Evolutionary conservation across 805 yeast genomes (phyloP).

Genomic region (Saccharomycopsis capsularis): DNA sequence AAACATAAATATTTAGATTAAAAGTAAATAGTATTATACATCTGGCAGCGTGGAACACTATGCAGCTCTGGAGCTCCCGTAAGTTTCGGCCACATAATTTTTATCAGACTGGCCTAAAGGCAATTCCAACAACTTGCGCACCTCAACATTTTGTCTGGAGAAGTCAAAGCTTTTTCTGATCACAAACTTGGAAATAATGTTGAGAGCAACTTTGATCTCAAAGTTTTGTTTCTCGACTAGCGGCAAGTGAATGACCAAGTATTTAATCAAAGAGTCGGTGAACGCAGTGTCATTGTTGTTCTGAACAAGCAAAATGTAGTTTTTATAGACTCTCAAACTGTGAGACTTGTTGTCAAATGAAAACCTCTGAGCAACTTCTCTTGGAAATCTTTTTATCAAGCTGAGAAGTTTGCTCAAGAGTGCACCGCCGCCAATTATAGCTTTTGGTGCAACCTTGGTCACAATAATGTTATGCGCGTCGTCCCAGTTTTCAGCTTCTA

Average conservation of each 20-base stretch:
- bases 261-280: constrained; percentile 6
- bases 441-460: constrained; percentile 61
- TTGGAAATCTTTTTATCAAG: constrained; percentile 40
- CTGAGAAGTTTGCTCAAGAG: constrained; percentile 28
- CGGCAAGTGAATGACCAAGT: constrained; percentile 14
- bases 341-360: constrained; percentile 42
- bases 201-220: constrained; percentile 25
- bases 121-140: constrained; percentile 32
- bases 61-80: background rate
- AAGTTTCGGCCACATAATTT: constrained; percentile 28
- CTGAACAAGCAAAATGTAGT: constrained; percentile 35
- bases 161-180: constrained; percentile 27
- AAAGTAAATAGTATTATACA: too few species aligned
- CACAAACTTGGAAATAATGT: constrained; percentile 44
- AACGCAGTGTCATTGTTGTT: constrained; percentile 2
- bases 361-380: constrained; percentile 26
- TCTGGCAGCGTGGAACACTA: too few species aligned
- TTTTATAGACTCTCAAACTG: constrained; percentile 54
- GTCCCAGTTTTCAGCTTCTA: constrained; percentile 51
- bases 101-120: constrained; percentile 42
- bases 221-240: constrained; percentile 7
- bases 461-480: constrained; percentile 60
- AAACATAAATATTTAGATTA: too few species aligned
- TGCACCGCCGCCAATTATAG: constrained; percentile 45
- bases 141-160: constrained; percentile 26